Evolutionary conservation across 768 basidiomycete genomes (phyloP).

Genomic region (Sporobolomyces roseus): DNA sequence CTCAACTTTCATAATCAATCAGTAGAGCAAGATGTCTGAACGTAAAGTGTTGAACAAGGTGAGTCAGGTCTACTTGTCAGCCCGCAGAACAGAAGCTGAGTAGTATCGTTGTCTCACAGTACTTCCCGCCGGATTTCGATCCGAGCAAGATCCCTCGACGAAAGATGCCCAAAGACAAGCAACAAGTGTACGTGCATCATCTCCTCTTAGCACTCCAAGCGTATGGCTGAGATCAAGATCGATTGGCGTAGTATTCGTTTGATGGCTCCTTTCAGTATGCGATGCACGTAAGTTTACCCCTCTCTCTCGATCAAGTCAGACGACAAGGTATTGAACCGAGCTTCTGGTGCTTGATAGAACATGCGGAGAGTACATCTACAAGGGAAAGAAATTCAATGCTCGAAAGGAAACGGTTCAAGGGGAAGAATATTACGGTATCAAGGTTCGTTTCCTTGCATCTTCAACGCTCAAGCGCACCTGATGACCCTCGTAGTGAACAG

Average conservation of each 20-base stretch:
- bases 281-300: constrained; percentile 52
- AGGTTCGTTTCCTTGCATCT: no score
- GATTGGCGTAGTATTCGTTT: constrained; percentile 57
- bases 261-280: constrained; percentile 99
- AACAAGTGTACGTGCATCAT: constrained; percentile 60
- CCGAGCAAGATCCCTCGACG: constrained; percentile 86
- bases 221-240: neutral
- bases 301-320: neutral
- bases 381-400: constrained; percentile 99
- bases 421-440: constrained; percentile 97
- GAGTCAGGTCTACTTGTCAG: neutral
- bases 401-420: constrained; percentile 96
- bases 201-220: neutral
- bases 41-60: constrained; percentile 49
- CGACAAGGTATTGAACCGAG: neutral
- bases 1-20: neutral
- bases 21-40: constrained; percentile 46
- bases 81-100: no score
- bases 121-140: constrained; percentile 97
- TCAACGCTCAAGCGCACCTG: no score
- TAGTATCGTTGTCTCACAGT: constrained; percentile 50
- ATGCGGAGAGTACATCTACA: constrained; percentile 98
- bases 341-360: constrained; percentile 56
- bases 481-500: constrained; percentile 22
- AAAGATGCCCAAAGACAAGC: constrained; percentile 85